These are phyloP conservation scores for Neonectria neomacrospora DNA, from an alignment of 2,329 filamentous ascomycete species.

Conservation along the genomic window DNA sequence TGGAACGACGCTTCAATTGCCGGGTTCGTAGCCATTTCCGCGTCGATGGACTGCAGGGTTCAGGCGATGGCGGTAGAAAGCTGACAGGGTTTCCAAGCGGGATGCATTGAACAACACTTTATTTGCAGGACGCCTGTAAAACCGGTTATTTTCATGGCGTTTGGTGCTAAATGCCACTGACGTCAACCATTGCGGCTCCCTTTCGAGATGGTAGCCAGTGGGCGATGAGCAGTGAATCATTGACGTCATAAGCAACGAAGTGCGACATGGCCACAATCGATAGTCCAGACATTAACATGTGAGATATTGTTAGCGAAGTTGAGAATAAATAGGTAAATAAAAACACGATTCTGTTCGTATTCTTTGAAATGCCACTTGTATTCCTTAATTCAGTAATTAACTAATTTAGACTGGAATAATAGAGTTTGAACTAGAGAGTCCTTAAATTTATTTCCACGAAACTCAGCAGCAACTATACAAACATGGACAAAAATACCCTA, in stretches of 20 bases:
- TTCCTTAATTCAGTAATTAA: too few species aligned
- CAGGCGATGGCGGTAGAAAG: background rate
- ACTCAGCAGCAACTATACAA: too few species aligned
- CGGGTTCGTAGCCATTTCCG: background rate
- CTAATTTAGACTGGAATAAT: too few species aligned
- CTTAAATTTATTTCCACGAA: too few species aligned
- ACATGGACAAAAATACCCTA: too few species aligned
- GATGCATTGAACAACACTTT: background rate
- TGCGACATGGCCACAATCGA: too few species aligned
- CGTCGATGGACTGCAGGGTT: background rate
- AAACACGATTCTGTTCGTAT: too few species aligned
- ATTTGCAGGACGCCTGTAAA: background rate
- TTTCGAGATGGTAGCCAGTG: background rate
- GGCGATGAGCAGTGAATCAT: background rate
- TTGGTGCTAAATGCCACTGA: background rate
- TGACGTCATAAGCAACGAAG: background rate
- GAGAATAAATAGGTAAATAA: too few species aligned
- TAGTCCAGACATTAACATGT: too few species aligned
- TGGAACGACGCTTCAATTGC: conserved; percentile 24
- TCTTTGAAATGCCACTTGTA: too few species aligned
- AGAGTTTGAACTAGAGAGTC: too few species aligned
- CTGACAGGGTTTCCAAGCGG: background rate
- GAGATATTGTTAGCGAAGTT: too few species aligned
- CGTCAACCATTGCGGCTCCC: background rate
- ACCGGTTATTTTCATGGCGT: background rate